Evolutionary conservation across 106 monocot species (phyloP).

Genomic region (Dendrobium chrysotoxum): DNA sequence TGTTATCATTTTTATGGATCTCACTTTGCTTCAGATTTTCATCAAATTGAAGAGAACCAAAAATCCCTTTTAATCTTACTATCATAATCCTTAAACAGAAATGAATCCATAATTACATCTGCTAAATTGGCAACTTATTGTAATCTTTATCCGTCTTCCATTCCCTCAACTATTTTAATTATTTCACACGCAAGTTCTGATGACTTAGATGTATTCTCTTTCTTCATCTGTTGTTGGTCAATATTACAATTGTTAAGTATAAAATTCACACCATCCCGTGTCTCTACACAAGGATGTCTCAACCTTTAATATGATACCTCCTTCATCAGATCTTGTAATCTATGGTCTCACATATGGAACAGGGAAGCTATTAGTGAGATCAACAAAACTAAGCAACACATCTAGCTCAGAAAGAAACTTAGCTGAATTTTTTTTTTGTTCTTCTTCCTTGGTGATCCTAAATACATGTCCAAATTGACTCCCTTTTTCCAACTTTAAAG

Average conservation of each 20-base stretch:
- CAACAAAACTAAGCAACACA: constrained; percentile 87
- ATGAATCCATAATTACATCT: too few relatives aligned
- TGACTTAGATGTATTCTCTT: too few relatives aligned
- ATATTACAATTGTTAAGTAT: constrained; percentile 91
- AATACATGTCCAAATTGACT: constrained; percentile 94
- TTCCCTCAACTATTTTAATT: too few relatives aligned
- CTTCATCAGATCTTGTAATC: constrained; percentile 71
- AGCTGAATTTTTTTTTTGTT: constrained; percentile 69
- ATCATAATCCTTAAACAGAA: too few relatives aligned
- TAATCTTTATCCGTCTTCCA: too few relatives aligned
- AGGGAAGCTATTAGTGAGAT: constrained; percentile 70
- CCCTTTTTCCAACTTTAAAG: constrained; percentile 80
- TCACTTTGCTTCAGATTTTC: too few relatives aligned
- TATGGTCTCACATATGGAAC: constrained; percentile 77
- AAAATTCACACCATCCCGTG: constrained; percentile 90
- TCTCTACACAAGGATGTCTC: constrained; percentile 96
- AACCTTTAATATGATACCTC: constrained; percentile 83
- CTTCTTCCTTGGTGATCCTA: constrained; percentile 96
- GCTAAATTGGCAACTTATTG: too few relatives aligned
- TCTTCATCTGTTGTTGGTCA: too few relatives aligned
- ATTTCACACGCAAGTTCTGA: too few relatives aligned
- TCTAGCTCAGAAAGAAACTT: constrained; percentile 77
- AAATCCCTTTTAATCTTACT: too few relatives aligned
- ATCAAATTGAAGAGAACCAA: too few relatives aligned
- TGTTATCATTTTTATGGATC: too few relatives aligned